Evolutionary conservation across 2,329 filamentous ascomycete species (phyloP).

Genomic region (Verticillium nubilum): DNA sequence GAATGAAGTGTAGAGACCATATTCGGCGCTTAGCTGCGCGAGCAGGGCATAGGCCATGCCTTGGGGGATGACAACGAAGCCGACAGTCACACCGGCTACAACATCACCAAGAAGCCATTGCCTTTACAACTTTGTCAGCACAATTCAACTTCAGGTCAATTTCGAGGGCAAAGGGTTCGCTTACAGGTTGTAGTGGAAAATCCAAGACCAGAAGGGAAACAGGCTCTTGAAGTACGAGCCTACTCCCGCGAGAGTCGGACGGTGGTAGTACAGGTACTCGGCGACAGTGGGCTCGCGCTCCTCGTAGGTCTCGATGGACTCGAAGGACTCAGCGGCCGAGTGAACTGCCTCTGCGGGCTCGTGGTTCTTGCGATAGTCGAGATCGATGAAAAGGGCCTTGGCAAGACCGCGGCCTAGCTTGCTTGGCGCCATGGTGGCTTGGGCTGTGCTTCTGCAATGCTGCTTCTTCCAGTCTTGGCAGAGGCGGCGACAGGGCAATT

Average conservation of each 20-base stretch:
- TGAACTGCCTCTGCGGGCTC: constrained; percentile 19
- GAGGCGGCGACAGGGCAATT: background rate
- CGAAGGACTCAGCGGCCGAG: constrained; percentile 18
- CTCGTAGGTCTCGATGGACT: constrained; percentile 12
- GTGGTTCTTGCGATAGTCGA: constrained; percentile 18
- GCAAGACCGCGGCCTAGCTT: constrained; percentile 17
- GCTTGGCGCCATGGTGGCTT: constrained; percentile 10
- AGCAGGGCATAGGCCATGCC: constrained; percentile 75
- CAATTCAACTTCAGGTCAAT: background rate
- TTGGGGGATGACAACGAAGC: constrained; percentile 72
- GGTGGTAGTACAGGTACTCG: constrained; percentile 33
- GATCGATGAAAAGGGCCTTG: constrained; percentile 23
- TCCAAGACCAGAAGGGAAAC: constrained; percentile 45
- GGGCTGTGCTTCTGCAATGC: background rate
- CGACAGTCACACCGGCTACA: constrained; percentile 49
- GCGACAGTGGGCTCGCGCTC: constrained; percentile 36
- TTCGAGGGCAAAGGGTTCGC: background rate
- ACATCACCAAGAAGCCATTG: constrained; percentile 13
- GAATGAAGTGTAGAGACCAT: constrained; percentile 76
- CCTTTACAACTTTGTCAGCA: background rate
- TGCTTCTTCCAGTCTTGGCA: background rate
- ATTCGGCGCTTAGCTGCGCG: constrained; percentile 62
- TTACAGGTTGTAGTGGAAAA: constrained; percentile 25
- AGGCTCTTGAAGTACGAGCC: constrained; percentile 31
- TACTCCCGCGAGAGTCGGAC: constrained; percentile 23